Conservation (phyloP, 2,329 filamentous ascomycete species). For the Tolypocladium tundrense region DNA sequence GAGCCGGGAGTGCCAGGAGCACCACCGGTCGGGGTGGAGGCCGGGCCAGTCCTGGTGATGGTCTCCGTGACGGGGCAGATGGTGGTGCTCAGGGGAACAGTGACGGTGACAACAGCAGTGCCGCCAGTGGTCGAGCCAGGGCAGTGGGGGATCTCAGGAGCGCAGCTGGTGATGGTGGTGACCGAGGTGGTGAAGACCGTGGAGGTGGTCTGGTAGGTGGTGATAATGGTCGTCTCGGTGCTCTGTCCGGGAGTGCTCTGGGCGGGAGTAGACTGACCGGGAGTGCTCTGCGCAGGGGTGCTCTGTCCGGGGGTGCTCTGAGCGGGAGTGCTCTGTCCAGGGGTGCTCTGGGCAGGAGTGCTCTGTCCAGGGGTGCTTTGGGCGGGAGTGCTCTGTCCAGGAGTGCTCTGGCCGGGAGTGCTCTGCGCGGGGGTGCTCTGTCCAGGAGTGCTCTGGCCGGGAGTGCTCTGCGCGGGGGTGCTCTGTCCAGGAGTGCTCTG, state of each 20-base stretch:
- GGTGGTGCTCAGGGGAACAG: slow-evolving; percentile 47
- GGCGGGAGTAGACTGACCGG: too few species aligned
- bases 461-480: not conserved
- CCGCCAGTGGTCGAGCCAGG: slow-evolving; percentile 33
- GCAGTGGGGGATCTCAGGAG: slow-evolving; percentile 37
- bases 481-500: not conserved
- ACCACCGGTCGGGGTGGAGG: not conserved
- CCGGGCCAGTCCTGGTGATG: slow-evolving; percentile 21
- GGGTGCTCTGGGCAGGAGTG: too few species aligned
- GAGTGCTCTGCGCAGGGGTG: too few species aligned
- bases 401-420: slow-evolving; percentile 2
- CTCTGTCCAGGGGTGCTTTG: too few species aligned
- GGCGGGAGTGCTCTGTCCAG: not conserved
- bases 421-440: slow-evolving; percentile 5
- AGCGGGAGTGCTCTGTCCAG: too few species aligned
- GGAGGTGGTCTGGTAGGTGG: slow-evolving; percentile 33
- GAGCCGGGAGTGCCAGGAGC: too few species aligned
- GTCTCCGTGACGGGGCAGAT: slow-evolving; percentile 52
- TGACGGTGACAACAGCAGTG: slow-evolving; percentile 39
- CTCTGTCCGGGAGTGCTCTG: not conserved
- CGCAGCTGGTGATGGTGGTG: slow-evolving; percentile 40
- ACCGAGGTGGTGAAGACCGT: slow-evolving; percentile 40
- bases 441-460: slow-evolving; percentile 1
- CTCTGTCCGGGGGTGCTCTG: too few species aligned
- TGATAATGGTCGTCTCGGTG: slow-evolving; percentile 11